These are phyloP conservation scores for Thielaviopsis musarum DNA, from an alignment of 2,329 filamentous ascomycete species.

Conservation along the genomic window DNA sequence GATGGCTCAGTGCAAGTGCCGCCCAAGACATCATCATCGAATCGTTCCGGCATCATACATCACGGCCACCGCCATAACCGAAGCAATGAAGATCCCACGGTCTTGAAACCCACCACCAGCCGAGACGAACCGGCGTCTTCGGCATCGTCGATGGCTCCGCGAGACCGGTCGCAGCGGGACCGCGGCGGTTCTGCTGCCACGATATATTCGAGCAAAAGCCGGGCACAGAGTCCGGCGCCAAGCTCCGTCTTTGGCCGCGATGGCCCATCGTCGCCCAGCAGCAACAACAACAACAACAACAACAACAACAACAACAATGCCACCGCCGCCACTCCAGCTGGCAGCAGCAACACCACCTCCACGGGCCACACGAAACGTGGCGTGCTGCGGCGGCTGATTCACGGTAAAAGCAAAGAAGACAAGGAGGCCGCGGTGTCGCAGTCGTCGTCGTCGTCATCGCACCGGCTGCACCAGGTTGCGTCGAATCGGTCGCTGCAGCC, in stretches of 20 bases:
- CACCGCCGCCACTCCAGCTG: background rate
- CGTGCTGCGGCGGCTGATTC: constrained; percentile 11
- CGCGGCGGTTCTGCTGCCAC: constrained; percentile 27
- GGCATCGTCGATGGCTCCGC: background rate
- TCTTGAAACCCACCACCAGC: constrained; percentile 54
- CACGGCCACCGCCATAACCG: constrained; percentile 50
- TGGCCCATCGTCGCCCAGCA: constrained; percentile 20
- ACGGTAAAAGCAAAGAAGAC: constrained; percentile 10
- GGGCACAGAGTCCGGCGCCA: constrained; percentile 68
- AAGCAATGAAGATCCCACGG: constrained; percentile 48
- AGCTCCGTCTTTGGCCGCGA: constrained; percentile 41
- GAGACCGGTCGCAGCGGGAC: constrained; percentile 28
- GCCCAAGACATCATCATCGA: constrained; percentile 45
- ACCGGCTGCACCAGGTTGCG: constrained; percentile 14
- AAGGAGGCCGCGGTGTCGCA: background rate
- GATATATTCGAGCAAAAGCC: constrained; percentile 32
- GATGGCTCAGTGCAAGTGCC: constrained; percentile 33
- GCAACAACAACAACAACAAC: background rate
- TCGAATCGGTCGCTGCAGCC: constrained; percentile 36
- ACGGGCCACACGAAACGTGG: constrained; percentile 20
- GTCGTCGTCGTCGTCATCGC: background rate
- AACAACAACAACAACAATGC: background rate
- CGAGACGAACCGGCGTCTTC: constrained; percentile 42
- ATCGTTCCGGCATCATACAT: constrained; percentile 42
- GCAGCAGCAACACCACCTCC: background rate